phyloP scores from a whole-genome alignment of 2,329 filamentous ascomycete genomes.

The Trichoderma breve region DNA sequence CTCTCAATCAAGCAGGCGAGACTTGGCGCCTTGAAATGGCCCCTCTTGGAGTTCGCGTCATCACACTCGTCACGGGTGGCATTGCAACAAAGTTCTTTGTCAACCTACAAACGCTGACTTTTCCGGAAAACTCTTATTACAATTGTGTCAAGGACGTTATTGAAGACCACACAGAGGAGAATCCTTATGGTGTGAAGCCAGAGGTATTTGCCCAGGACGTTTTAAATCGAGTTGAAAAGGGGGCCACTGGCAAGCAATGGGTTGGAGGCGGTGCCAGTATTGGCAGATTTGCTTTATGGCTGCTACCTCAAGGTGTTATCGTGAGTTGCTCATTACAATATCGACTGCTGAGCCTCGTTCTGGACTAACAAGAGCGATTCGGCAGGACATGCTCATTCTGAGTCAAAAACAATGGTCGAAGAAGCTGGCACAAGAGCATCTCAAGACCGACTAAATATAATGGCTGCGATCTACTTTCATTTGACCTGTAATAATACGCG shows the following conservation, averaged over 20 bases:
- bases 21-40: slow-evolving; percentile 28
- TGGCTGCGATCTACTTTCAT: not conserved
- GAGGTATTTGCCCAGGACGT: slow-evolving; percentile 23
- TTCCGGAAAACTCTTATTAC: slow-evolving; percentile 26
- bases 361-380: not conserved
- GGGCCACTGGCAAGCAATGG: slow-evolving; percentile 24
- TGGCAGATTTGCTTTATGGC: slow-evolving; percentile 6
- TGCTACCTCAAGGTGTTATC: slow-evolving; percentile 3
- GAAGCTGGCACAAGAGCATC: not conserved
- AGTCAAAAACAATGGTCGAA: not conserved
- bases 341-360: not conserved
- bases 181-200: slow-evolving; percentile 18
- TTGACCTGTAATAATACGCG: not conserved
- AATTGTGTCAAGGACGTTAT: slow-evolving; percentile 10
- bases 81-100: slow-evolving; percentile 21
- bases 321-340: not conserved
- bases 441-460: not conserved
- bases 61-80: slow-evolving; percentile 26
- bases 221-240: slow-evolving; percentile 24
- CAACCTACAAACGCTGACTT: not conserved
- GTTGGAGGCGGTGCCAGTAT: slow-evolving; percentile 23
- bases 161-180: slow-evolving; percentile 2
- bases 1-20: slow-evolving; percentile 25
- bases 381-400: not conserved
- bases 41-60: slow-evolving; percentile 29